Conservation (phyloP, 2,329 filamentous ascomycete genomes). For the Beauveria brongniartii region DNA sequence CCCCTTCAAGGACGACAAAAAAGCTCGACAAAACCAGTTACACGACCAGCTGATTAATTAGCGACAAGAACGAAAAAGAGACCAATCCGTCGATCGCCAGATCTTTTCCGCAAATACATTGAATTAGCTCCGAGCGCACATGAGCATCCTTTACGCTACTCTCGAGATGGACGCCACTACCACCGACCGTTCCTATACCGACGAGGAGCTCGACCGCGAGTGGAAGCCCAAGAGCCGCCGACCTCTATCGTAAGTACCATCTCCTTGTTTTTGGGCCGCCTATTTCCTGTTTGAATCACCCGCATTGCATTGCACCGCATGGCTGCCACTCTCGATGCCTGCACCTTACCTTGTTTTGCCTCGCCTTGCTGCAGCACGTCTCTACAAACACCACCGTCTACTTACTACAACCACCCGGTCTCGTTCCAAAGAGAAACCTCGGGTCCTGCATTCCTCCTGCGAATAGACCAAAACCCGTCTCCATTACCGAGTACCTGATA, state of each 20-base stretch:
- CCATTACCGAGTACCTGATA: background rate
- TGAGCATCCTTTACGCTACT: background rate
- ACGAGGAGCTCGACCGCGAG: constrained; percentile 65
- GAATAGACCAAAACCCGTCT: background rate
- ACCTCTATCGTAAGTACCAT: constrained; percentile 68
- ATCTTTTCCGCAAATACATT: background rate
- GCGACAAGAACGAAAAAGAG: background rate
- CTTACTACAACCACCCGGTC: constrained; percentile 5
- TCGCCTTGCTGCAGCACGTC: background rate
- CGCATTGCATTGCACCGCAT: background rate
- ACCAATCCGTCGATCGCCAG: background rate
- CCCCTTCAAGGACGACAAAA: background rate
- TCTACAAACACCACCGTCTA: background rate
- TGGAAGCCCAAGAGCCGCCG: constrained; percentile 73
- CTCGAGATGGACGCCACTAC: background rate
- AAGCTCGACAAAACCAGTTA: background rate
- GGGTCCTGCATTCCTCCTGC: background rate
- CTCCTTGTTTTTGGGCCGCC: constrained; percentile 6
- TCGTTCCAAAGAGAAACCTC: background rate
- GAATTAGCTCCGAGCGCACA: background rate
- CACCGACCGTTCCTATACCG: constrained; percentile 30
- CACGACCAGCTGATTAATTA: background rate
- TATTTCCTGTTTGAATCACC: background rate
- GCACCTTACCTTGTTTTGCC: background rate
- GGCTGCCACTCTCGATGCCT: background rate